Conservation (phyloP, 2,329 filamentous ascomycete genomes). For the Ascocoryne sarcoides region DNA sequence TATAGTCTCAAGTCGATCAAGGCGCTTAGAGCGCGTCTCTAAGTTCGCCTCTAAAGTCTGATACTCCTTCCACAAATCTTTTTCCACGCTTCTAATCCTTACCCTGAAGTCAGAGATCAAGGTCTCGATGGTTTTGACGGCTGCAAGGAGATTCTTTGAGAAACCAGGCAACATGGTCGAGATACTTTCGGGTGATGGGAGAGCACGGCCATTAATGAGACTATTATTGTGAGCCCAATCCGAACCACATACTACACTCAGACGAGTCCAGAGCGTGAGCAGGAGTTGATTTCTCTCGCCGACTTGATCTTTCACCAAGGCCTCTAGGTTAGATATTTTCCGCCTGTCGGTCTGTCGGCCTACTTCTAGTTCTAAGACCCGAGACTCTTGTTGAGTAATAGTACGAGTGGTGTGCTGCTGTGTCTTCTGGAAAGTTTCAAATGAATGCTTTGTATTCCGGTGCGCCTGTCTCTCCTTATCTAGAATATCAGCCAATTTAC, state of each 20-base stretch:
- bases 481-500: slow-evolving; percentile 76
- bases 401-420: slow-evolving; percentile 82
- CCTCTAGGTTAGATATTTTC: slow-evolving; percentile 63
- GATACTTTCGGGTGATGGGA: slow-evolving; percentile 79
- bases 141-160: slow-evolving; percentile 78
- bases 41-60: slow-evolving; percentile 75
- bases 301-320: slow-evolving; percentile 76
- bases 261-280: slow-evolving; percentile 79
- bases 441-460: slow-evolving; percentile 77
- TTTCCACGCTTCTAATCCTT: slow-evolving; percentile 77
- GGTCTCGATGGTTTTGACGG: slow-evolving; percentile 78
- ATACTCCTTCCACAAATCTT: slow-evolving; percentile 85
- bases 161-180: slow-evolving; percentile 80
- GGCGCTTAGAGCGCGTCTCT: slow-evolving; percentile 69
- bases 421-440: slow-evolving; percentile 80
- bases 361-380: slow-evolving; percentile 80
- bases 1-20: slow-evolving; percentile 78
- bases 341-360: slow-evolving; percentile 68
- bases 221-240: slow-evolving; percentile 91
- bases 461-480: slow-evolving; percentile 84
- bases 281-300: slow-evolving; percentile 83
- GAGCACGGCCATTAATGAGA: slow-evolving; percentile 73
- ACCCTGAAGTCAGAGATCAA: slow-evolving; percentile 70
- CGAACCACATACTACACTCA: slow-evolving; percentile 76
- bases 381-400: slow-evolving; percentile 73